Base-by-base conservation (phyloP, 108 stramenopile species). In the Cyclotella distinguenda region DNA sequence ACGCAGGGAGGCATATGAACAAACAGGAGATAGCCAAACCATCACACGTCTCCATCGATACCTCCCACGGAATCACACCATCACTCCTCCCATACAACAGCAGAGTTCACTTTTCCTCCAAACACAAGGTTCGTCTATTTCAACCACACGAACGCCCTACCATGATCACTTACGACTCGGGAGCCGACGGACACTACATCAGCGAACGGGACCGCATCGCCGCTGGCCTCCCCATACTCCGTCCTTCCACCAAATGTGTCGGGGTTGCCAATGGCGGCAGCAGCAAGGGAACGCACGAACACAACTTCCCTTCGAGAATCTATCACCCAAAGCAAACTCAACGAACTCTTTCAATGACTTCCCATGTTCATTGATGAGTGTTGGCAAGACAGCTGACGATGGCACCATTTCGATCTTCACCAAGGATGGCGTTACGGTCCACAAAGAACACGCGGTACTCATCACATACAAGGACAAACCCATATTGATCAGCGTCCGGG, bases 381-480 rank as follows among this genome's bases (percentile, higher is more conserved):
- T 55, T 2, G 54, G 54, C 28, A 55, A 55, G 54, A 55, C 54
- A 13, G 40, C 42, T 28, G 42, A 45, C 43, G 60, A 43, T 16
- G 60, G 43, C 11, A 45, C 19, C 7, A 45, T 44, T n/a, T n/a
- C n/a, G n/a, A n/a, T n/a, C n/a, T n/a, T n/a, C n/a, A n/a, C n/a
- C n/a, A n/a, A n/a, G n/a, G n/a, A n/a, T n/a, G n/a, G n/a, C n/a
- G n/a, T n/a, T n/a, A n/a, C n/a, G n/a, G n/a, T n/a, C n/a, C n/a
- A 33, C 32, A 55, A 55, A 33, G 54, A 55, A 31, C 32, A 55
- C 23, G 54, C 32, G n/a, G 54, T 55, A 19, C 28, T 55, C 12
- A 55, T 55, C 54, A 55, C 54, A 30, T 55, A 26, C 23, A 44
- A 26, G 13, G 60, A 45, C 5, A 31, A 61, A 45, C 60, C 60